Percentiles rank a stretch among this genome's conserved stretches.
These are phyloP conservation scores for Eremochloa ophiuroides DNA, from an alignment of 176 grass and related monocot species.

Conservation along the genomic window DNA sequence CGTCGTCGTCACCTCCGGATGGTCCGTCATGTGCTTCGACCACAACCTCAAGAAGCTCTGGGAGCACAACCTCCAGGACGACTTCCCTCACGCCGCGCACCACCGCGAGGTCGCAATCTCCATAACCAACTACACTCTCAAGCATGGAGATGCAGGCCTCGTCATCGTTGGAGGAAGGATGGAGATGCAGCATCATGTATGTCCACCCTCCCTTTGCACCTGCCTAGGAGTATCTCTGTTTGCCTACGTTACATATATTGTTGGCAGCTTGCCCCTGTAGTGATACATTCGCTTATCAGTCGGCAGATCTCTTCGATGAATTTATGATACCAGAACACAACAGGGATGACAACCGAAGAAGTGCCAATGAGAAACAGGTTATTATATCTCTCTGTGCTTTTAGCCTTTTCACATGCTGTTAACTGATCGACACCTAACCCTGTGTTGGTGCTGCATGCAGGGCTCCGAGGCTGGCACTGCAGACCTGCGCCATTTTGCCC, in stretches of 20 bases:
- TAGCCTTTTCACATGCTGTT: background rate
- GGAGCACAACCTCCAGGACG: slow-evolving; percentile 86
- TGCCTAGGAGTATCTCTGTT: background rate
- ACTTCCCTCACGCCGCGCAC: slow-evolving; percentile 77
- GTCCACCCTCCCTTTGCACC: background rate
- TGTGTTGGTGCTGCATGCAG: slow-evolving; percentile 11
- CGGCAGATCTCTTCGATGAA: slow-evolving; percentile 81
- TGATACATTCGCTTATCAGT: slow-evolving; percentile 23
- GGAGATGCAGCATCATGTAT: slow-evolving; percentile 95
- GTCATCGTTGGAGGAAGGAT: slow-evolving; percentile 85
- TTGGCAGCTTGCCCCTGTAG: background rate
- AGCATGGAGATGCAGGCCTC: slow-evolving; percentile 85
- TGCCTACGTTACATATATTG: background rate
- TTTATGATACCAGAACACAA: slow-evolving; percentile 53
- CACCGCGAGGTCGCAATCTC: slow-evolving; percentile 84
- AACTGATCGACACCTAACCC: background rate
- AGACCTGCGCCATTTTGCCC: slow-evolving; percentile 88
- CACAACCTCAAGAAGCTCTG: slow-evolving; percentile 98
- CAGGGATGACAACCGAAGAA: slow-evolving; percentile 43
- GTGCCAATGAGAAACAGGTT: slow-evolving; percentile 84
- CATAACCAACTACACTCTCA: slow-evolving; percentile 85
- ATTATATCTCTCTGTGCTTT: background rate
- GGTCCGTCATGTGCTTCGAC: slow-evolving; percentile 97
- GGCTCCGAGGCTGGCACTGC: slow-evolving; percentile 37
- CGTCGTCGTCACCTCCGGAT: slow-evolving; percentile 92